phyloP scores from a whole-genome alignment of 1,284 basidiomycete genomes.

The Leccinum fuscescens region DNA sequence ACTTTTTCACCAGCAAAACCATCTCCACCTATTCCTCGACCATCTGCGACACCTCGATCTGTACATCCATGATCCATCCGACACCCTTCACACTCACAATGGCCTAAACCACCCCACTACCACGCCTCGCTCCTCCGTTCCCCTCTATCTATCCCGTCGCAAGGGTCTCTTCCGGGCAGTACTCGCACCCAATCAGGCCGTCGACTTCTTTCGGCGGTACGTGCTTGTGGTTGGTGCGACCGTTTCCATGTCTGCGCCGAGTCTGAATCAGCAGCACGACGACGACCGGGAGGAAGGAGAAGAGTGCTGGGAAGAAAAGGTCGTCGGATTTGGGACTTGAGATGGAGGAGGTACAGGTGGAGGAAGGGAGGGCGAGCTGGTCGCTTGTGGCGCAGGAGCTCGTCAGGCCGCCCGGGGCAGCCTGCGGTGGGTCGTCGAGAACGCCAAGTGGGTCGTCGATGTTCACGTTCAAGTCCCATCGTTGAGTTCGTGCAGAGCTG shows the following conservation, averaged over 20 bases:
- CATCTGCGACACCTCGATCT: no score
- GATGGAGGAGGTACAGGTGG: conserved; percentile 25
- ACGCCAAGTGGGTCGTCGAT: no score
- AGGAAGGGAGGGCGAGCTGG: conserved; percentile 26
- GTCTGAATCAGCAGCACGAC: background rate
- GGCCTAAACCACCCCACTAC: no score
- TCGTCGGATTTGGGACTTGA: conserved; percentile 4
- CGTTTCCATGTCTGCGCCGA: conserved; percentile 1
- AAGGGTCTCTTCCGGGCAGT: no score
- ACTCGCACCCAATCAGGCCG: conserved; percentile 18
- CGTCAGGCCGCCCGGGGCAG: conserved; percentile 23
- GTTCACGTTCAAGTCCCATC: no score
- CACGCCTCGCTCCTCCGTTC: no score
- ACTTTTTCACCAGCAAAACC: no score
- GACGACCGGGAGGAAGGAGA: background rate
- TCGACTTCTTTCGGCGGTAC: conserved; percentile 31
- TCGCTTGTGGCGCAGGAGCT: conserved; percentile 19
- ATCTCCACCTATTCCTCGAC: no score
- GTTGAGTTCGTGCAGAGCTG: no score
- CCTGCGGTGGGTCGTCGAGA: background rate
- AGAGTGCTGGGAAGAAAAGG: background rate
- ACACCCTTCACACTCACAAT: no score
- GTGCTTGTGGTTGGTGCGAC: conserved; percentile 2
- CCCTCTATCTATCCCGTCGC: no score
- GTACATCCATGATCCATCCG: no score